phyloP scores from a whole-genome alignment of 2,329 filamentous ascomycete genomes.

The Aspergillus versicolor region DNA sequence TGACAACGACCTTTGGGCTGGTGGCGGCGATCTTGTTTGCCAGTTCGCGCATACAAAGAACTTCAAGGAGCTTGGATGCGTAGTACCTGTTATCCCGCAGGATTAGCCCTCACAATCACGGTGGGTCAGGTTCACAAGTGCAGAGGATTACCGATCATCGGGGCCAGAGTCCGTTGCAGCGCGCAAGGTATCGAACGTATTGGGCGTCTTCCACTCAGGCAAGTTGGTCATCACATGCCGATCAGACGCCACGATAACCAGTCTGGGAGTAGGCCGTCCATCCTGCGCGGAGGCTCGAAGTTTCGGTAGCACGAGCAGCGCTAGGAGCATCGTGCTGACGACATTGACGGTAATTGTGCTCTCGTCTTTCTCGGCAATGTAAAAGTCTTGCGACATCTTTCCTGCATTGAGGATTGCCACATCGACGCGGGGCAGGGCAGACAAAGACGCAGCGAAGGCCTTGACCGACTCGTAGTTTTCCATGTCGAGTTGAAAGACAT shows the following conservation, averaged over 20 bases:
- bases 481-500: not conserved
- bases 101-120: no score
- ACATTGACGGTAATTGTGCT: conserved; percentile 55
- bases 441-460: not conserved
- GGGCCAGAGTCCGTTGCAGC: not conserved
- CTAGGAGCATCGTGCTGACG: conserved; percentile 53
- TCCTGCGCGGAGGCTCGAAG: conserved; percentile 38
- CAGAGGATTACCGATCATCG: not conserved
- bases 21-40: no score
- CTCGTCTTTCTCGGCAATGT: conserved; percentile 48
- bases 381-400: conserved; percentile 25
- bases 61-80: no score
- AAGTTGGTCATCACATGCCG: conserved; percentile 41
- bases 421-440: not conserved
- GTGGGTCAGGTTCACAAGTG: no score
- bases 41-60: no score
- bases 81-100: not conserved
- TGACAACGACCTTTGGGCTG: no score
- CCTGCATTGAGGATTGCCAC: not conserved
- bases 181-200: conserved; percentile 41
- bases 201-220: conserved; percentile 34
- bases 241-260: conserved; percentile 43
- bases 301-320: conserved; percentile 51
- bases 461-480: not conserved
- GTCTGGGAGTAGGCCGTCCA: no score